Conservation (phyloP, 2,329 filamentous ascomycete genomes). For the Aureobasidium sp. region DNA sequence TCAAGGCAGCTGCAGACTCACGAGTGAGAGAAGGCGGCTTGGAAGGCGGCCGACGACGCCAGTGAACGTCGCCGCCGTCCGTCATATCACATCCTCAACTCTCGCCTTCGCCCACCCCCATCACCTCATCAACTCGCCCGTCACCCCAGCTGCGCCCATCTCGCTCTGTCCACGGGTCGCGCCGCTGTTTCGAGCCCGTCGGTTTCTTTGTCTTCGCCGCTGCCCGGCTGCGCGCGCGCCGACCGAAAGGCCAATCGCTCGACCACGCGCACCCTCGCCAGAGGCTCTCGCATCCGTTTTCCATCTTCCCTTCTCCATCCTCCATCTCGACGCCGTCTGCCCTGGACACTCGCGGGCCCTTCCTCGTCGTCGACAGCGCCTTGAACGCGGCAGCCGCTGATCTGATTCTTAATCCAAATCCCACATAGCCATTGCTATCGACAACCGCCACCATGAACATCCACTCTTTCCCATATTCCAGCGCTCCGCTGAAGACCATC, state of each 20-base stretch:
- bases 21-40: neutral
- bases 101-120: slow-evolving; percentile 2
- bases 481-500: slow-evolving; percentile 92
- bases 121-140: neutral
- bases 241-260: slow-evolving; percentile 13
- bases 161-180: neutral
- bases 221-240: slow-evolving; percentile 15
- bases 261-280: slow-evolving; percentile 13
- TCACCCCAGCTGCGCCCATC: slow-evolving; percentile 4
- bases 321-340: neutral
- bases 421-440: slow-evolving; percentile 13
- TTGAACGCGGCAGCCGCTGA: slow-evolving; percentile 4
- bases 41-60: neutral
- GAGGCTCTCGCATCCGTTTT: neutral
- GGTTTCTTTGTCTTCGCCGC: neutral
- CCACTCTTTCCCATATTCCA: slow-evolving; percentile 84
- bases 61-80: slow-evolving; percentile 1
- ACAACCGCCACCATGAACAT: slow-evolving; percentile 70
- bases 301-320: neutral
- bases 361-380: slow-evolving; percentile 7
- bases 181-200: neutral
- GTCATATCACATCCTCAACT: slow-evolving; percentile 15
- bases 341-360: neutral
- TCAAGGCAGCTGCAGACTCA: neutral
- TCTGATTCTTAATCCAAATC: neutral